These are phyloP conservation scores for Quercus lobata DNA, from an alignment of 331 rosid species.

Conservation along the genomic window DNA sequence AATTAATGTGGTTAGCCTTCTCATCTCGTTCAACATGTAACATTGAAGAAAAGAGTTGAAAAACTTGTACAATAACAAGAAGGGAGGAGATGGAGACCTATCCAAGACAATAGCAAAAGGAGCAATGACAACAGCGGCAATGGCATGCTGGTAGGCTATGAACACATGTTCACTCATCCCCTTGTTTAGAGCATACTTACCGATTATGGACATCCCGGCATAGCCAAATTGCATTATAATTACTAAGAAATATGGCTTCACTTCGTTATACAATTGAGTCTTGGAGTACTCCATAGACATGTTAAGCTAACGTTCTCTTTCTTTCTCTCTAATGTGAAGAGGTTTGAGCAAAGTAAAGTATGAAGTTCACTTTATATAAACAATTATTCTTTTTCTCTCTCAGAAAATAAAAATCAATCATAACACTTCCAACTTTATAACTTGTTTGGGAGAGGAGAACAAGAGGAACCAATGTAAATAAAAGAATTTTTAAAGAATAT, in stretches of 20 bases:
- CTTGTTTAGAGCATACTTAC: slow-evolving; percentile 22
- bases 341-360: not conserved
- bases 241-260: slow-evolving; percentile 34
- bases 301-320: not conserved
- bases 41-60: not conserved
- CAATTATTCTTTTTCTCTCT: too few species aligned
- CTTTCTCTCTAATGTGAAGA: not conserved
- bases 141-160: slow-evolving; percentile 35
- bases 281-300: slow-evolving; percentile 10
- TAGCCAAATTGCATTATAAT: slow-evolving; percentile 23
- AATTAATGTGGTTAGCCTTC: not conserved
- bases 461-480: too few species aligned
- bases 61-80: not conserved
- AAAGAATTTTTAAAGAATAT: too few species aligned
- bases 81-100: slow-evolving; percentile 19
- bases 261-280: not conserved
- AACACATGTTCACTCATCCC: slow-evolving; percentile 31
- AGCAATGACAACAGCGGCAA: slow-evolving; percentile 37
- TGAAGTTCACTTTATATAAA: too few species aligned
- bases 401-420: too few species aligned
- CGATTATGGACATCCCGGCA: slow-evolving; percentile 37
- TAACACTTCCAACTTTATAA: too few species aligned
- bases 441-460: too few species aligned
- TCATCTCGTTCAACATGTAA: not conserved
- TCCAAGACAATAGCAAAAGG: slow-evolving; percentile 50